A percentile compares a stretch with the other conserved stretches of the same genome.
Conservation (phyloP, 805 yeast species). For the Candida stauntonica region DNA sequence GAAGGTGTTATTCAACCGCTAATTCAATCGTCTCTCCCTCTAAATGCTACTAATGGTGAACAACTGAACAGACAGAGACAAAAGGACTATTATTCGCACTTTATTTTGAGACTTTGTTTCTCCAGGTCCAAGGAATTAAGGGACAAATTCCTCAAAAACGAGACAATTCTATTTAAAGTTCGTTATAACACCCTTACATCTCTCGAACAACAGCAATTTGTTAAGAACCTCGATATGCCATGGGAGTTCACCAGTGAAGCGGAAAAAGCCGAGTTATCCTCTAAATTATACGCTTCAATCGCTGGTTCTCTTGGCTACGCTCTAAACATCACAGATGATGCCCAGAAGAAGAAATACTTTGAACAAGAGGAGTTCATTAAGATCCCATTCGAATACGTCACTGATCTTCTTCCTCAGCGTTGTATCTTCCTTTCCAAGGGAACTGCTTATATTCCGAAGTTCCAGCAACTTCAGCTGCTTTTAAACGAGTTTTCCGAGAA, state of each 20-base stretch:
- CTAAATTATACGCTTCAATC: conserved; percentile 52
- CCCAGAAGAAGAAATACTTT: conserved; percentile 39
- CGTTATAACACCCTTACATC: conserved; percentile 63
- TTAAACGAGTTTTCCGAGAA: conserved; percentile 60
- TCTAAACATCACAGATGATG: conserved; percentile 41
- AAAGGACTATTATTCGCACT: conserved; percentile 93
- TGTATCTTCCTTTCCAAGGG: conserved; percentile 66
- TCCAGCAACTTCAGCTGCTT: conserved; percentile 69
- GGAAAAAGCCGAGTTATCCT: conserved; percentile 51
- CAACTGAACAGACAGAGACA: conserved; percentile 45
- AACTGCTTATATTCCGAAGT: conserved; percentile 78
- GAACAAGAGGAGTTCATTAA: conserved; percentile 68
- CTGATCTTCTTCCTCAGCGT: conserved; percentile 71
- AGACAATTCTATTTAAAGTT: conserved; percentile 65
- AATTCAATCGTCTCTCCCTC: conserved; percentile 60
- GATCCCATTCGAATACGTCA: conserved; percentile 82
- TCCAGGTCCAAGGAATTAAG: conserved; percentile 84
- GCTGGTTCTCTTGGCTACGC: conserved; percentile 34
- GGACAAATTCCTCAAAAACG: conserved; percentile 72
- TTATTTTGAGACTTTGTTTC: conserved; percentile 80
- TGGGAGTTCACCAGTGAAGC: conserved; percentile 64
- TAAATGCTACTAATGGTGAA: conserved; percentile 37
- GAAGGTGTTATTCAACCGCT: conserved; percentile 63
- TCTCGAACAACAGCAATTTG: conserved; percentile 66
- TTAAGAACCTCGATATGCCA: conserved; percentile 58